Base-by-base conservation (phyloP, 352 stramenopile genomes). In the Albugo candida region DNA sequence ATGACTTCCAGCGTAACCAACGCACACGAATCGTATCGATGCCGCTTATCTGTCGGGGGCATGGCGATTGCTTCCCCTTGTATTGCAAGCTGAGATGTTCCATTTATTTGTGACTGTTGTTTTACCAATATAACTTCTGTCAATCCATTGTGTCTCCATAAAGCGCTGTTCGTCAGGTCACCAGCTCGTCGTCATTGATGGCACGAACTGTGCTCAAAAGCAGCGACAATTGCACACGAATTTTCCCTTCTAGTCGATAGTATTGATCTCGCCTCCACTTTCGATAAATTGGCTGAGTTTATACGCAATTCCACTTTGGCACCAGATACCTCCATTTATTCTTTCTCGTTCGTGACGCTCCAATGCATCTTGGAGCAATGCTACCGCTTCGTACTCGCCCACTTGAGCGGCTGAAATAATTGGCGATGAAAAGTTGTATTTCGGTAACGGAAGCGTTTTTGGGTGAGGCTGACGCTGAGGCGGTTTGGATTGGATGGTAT, bases 1-100 rank as follows among this genome's bases (percentile, higher is more conserved):
- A 3, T 69, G 67, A 41, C 78, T 59, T 13, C 74, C 75, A 10
- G 72, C 77, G 55, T 70, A 82, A 10, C 75, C 39, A 87, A 57
- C 36, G 70, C 60, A 56, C 70, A 82, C 64, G 71, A 71, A 53
- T 87, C 75, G 36, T 70, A 64, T 24, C 65, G 55, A 52, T 72
- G 58, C 37, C 67, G 56, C 17, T 67, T 64, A 34, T 58, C 69
- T 47, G 60, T 55, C 36, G 56, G 70, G 45, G 60, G 61, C 43
- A 83, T 48, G 44, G 74, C 67, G 45, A 76, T 64, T 21, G 72
- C 75, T 45, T 81, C 60, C 75, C 75, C 84, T 2, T 73, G 74
- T 16, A 87, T 64, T 19, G 64, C 63, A 49, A 87, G 53, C 58
- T 83, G 70, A 39, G 80, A 66, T 19, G 77, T 63, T 37, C 58